phyloP scores from a whole-genome alignment of 1,284 basidiomycete species.

The Fomitiporia mediterranea region DNA sequence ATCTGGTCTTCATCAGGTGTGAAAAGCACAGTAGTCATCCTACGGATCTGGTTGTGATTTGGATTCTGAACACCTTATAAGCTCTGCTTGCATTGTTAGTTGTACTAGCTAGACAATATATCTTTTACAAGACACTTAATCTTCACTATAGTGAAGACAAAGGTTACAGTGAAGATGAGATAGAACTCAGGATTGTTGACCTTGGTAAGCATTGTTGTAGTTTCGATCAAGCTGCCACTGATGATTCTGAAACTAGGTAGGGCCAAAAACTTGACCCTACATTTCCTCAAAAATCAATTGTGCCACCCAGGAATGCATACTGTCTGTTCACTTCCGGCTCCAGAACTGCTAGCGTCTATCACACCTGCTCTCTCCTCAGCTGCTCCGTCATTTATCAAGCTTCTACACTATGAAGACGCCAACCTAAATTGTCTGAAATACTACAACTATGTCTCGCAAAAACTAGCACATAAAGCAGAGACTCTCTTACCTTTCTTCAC shows the following conservation, averaged over 20 bases:
- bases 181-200: conserved; percentile 60
- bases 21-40: too few relatives aligned
- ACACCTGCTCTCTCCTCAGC: conserved; percentile 65
- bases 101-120: not conserved
- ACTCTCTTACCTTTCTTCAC: conserved; percentile 41
- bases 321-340: conserved; percentile 68
- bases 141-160: conserved; percentile 61
- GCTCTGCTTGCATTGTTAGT: conserved; percentile 27
- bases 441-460: conserved; percentile 49
- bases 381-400: conserved; percentile 58
- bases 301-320: conserved; percentile 65
- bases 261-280: conserved; percentile 61
- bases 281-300: conserved; percentile 77
- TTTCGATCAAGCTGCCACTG: not conserved
- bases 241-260: conserved; percentile 43
- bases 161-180: conserved; percentile 65
- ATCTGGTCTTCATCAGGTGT: conserved; percentile 62
- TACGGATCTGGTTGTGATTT: too few relatives aligned
- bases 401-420: conserved; percentile 55
- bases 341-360: conserved; percentile 72
- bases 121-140: conserved; percentile 18
- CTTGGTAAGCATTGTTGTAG: conserved; percentile 39
- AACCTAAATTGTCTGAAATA: conserved; percentile 47
- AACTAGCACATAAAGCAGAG: conserved; percentile 39
- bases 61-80: too few relatives aligned